Evolutionary conservation across 495 filamentous ascomycete species (phyloP), one percentile per base, ranked within the genome.

Genomic region (Opeltia flavorubescens): DNA sequence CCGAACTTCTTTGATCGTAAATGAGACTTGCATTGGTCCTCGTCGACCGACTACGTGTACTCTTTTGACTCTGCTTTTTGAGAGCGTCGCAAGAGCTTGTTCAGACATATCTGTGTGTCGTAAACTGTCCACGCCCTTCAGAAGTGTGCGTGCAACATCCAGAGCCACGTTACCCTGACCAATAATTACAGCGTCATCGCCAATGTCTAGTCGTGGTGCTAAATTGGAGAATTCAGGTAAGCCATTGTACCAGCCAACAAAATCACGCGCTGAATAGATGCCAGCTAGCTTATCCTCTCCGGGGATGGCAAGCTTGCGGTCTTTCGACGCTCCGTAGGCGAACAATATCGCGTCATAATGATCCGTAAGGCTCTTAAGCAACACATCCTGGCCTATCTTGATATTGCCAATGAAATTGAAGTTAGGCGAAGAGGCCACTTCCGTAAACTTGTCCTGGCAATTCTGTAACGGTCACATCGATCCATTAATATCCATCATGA

Each of bases 161-260:
- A 98, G 64, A 1, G 93, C 91, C 9, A 96, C 91, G 61, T 98
- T 98, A 0, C 91, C 91, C 57, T 96, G 88, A 1, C 91, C 91
- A 48, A 98, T 80, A 33, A 98, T 74, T 15, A 94, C 77, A 3
- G 86, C 93, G 53, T 89, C 76, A 38, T 95, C 88, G 1, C 84
- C 86, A 6, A 71, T 66, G 1, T 76, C 76, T 12, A 96, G 74
- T 55, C 86, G 76, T 1, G 89, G 91, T 11, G 71, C 68, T n/a
- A 95, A 64, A 53, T 76, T 61, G 21, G 83, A 74, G 59, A 84
- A 83, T 55, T 94, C 83, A 0, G 91, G 93, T 0, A 94, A 71
- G 15, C 93, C 89, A 58, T 96, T 96, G 63, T 98, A 98, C 91
- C 91, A 98, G 13, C 89, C 91, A 5, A 98, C 93, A 62, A 96